These are phyloP conservation scores for Cajanus cajan DNA, from an alignment of 306 rosid genomes.

Conservation along the genomic window DNA sequence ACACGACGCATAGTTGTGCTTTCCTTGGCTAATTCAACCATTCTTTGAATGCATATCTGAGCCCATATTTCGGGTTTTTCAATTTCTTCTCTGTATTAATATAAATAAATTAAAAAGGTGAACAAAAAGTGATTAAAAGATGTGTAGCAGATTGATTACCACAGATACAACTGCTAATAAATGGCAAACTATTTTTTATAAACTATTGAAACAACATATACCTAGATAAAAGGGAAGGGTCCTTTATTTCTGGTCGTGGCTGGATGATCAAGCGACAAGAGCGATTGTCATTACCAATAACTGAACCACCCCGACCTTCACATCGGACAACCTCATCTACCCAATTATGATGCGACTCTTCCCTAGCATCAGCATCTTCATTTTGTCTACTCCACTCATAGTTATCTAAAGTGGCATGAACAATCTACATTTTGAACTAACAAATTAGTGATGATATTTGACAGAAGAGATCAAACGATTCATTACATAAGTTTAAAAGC, in stretches of 20 bases:
- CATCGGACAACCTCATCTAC: slow-evolving; percentile 87
- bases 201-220: slow-evolving; percentile 35
- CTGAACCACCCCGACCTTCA: slow-evolving; percentile 65
- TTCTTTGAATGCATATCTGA: slow-evolving; percentile 83
- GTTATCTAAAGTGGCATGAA: slow-evolving; percentile 68
- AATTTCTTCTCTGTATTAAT: slow-evolving; percentile 70
- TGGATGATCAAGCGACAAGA: slow-evolving; percentile 50
- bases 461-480: slow-evolving; percentile 5
- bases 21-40: slow-evolving; percentile 90
- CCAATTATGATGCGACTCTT: slow-evolving; percentile 86
- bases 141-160: neutral
- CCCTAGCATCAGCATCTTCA: slow-evolving; percentile 49
- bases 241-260: slow-evolving; percentile 75
- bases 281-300: slow-evolving; percentile 46
- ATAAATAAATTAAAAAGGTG: slow-evolving; percentile 6
- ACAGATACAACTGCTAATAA: neutral
- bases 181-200: neutral
- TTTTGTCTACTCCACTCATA: slow-evolving; percentile 48
- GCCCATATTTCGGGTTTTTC: slow-evolving; percentile 90
- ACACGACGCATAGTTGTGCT: slow-evolving; percentile 88
- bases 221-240: slow-evolving; percentile 73
- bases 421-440: slow-evolving; percentile 57
- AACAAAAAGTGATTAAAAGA: neutral
- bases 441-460: slow-evolving; percentile 6
- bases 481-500: neutral